Conservation (phyloP, 441 rosid genomes). For the Jatropha multifida region DNA sequence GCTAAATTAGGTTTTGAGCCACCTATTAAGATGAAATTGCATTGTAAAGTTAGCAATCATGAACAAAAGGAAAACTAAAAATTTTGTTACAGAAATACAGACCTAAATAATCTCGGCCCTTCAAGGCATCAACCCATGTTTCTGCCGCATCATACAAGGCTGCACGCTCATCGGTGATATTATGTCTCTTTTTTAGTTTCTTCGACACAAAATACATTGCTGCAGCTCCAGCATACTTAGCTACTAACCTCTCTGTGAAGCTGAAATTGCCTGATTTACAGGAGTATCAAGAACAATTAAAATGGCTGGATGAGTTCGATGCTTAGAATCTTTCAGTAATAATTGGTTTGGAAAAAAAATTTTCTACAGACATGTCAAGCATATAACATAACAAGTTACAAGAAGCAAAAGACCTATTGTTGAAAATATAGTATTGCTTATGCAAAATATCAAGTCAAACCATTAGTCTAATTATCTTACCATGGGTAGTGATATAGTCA, state of each 20-base stretch:
- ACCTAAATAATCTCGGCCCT: constrained; percentile 77
- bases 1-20: constrained; percentile 82
- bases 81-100: constrained; percentile 13
- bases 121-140: constrained; percentile 85
- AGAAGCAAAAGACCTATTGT: not conserved
- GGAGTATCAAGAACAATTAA: not conserved
- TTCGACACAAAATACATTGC: constrained; percentile 94
- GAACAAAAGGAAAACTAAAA: not conserved
- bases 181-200: constrained; percentile 87
- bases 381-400: not conserved
- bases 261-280: constrained; percentile 76
- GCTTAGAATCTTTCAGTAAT: not conserved
- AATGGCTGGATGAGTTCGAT: not conserved
- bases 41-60: not conserved
- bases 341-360: not conserved
- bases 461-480: constrained; percentile 36
- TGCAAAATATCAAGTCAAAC: not conserved
- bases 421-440: not conserved
- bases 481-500: constrained; percentile 82
- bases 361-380: not conserved
- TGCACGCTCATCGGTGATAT: constrained; percentile 85
- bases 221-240: constrained; percentile 87
- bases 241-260: constrained; percentile 74
- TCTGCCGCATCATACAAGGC: constrained; percentile 86
- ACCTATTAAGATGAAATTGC: constrained; percentile 42